Evolutionary conservation across 2,329 filamentous ascomycete genomes (phyloP).

Genomic region (Sporothrix pallida): DNA sequence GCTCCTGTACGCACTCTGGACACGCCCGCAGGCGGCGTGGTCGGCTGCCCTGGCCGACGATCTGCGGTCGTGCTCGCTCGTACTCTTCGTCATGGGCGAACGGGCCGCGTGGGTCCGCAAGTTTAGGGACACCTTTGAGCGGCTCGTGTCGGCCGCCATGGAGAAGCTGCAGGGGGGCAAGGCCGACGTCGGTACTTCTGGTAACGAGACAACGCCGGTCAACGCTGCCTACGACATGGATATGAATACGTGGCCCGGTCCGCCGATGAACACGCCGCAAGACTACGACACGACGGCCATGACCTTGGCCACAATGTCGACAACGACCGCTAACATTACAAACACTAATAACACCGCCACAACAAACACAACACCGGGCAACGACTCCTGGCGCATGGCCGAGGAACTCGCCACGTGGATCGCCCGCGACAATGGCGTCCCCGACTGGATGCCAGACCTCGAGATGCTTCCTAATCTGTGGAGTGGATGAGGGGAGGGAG

Average conservation of each 20-base stretch:
- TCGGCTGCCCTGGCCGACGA: conserved; percentile 55
- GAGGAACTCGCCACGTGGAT: conserved; percentile 32
- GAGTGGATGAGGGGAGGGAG: not conserved
- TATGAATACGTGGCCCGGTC: not conserved
- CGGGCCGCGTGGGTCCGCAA: conserved; percentile 54
- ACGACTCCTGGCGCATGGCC: conserved; percentile 22
- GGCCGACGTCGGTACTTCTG: not conserved
- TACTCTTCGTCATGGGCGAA: conserved; percentile 57
- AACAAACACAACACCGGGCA: not conserved
- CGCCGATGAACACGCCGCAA: not conserved
- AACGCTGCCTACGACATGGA: conserved; percentile 1
- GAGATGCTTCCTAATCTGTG: conserved; percentile 25
- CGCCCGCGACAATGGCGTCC: conserved; percentile 22
- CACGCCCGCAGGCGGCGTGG: conserved; percentile 52
- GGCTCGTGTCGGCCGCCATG: conserved; percentile 54
- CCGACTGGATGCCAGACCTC: conserved; percentile 33
- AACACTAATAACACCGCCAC: too few relatives aligned
- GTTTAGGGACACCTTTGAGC: conserved; percentile 55
- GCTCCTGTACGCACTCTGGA: conserved; percentile 49
- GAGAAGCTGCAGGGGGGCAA: conserved; percentile 40
- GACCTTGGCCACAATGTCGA: not conserved
- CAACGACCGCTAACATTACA: too few relatives aligned
- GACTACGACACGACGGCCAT: not conserved
- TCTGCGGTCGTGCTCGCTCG: conserved; percentile 55
- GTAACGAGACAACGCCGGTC: too few relatives aligned